Evolutionary conservation across 371 early-diverging fungal species (phyloP).

Genomic region (Mortierella sp.): DNA sequence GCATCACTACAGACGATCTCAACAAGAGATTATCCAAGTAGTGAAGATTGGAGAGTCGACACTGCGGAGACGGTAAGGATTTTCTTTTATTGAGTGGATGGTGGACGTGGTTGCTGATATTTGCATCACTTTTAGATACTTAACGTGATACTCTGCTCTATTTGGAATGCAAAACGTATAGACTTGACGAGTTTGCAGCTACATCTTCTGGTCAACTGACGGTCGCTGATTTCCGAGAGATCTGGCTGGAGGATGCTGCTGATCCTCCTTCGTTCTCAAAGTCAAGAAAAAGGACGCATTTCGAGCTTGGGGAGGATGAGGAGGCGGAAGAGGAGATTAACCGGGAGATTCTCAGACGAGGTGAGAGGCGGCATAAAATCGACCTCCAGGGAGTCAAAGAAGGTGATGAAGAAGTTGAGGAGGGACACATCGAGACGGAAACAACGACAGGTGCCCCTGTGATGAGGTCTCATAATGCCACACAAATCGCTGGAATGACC

Average conservation of each 20-base stretch:
- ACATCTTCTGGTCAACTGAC: slow-evolving; percentile 92
- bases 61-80: slow-evolving; percentile 78
- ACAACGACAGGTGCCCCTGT: slow-evolving; percentile 13
- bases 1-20: slow-evolving; percentile 91
- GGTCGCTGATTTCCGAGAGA: slow-evolving; percentile 87
- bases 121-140: not conserved
- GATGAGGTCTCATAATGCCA: no score
- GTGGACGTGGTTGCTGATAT: not conserved
- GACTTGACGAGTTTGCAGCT: slow-evolving; percentile 89
- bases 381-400: slow-evolving; percentile 26
- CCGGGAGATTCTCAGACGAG: slow-evolving; percentile 35
- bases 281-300: slow-evolving; percentile 58
- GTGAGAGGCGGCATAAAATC: slow-evolving; percentile 17
- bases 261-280: slow-evolving; percentile 93
- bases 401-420: slow-evolving; percentile 29
- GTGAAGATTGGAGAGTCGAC: slow-evolving; percentile 96
- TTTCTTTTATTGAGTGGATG: not conserved
- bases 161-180: slow-evolving; percentile 22
- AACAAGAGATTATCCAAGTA: slow-evolving; percentile 89
- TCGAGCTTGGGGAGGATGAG: slow-evolving; percentile 33
- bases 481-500: no score
- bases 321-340: slow-evolving; percentile 34
- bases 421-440: slow-evolving; percentile 13
- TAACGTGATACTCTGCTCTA: slow-evolving; percentile 1
- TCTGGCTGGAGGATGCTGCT: slow-evolving; percentile 89